Evolutionary conservation across 1,284 basidiomycete species (phyloP), one percentile per base, ranked within the genome.

Genomic region (Tausonia pullulans): DNA sequence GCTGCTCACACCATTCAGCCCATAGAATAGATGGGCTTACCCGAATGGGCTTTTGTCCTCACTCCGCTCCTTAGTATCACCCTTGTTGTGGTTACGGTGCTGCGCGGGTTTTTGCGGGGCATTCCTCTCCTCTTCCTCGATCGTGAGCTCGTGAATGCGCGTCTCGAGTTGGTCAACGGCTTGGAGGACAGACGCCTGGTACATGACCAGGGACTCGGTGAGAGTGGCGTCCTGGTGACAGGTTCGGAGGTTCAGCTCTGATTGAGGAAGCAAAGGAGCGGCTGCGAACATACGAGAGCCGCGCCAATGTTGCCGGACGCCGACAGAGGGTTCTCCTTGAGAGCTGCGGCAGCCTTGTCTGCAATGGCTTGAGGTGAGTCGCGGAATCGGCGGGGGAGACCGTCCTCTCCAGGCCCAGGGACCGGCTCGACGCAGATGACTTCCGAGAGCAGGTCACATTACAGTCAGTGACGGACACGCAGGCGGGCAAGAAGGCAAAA

Each of bases 341-440:
- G 55, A 3, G 60, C 62, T 8, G 54, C 49, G 45, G 45, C 54
- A 54, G 54, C 64, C 62, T 69, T 13, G 58, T 62, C 4, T 70
- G 70, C 71, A 3, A 75, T 68, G 3, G 74, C 72, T 40, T 68
- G 67, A 0, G 74, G 72, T 2, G 73, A 73, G 67, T 78, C 76
- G 2, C 76, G 70, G 39, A 77, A 61, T 51, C 77, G 67, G 72
- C 75, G 74, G 1, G 77, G 72, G 48, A 68, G 70, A 62, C 76
- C 77, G 6, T 73, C 68, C 59, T 69, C 62, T 14, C 72, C 74
- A 44, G 71, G 68, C 39, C 68, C 70, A 5, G 73, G 71, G 7
- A 70, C 70, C 13, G 75, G 74, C 46, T 76, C 69, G 67, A 77
- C 67, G 67, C 77, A 78, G 65, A 78, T 78, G 67, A 77, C 77